Evolutionary conservation across 1,139 yeast genomes (phyloP).

Genomic region (Yamadazyma triangularis): DNA sequence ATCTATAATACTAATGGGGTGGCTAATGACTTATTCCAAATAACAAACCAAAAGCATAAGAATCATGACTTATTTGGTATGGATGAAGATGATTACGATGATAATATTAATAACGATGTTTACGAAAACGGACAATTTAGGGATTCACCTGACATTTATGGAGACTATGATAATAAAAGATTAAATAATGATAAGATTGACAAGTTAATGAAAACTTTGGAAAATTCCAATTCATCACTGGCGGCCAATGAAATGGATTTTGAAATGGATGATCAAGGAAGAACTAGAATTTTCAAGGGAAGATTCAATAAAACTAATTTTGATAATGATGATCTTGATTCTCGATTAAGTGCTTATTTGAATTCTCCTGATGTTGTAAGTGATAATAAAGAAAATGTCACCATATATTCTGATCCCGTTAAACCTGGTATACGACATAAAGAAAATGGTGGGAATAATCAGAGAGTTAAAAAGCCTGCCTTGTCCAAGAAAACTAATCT

Average conservation of each 20-base stretch:
- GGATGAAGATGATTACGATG: slow-evolving; percentile 8
- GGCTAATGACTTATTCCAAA: slow-evolving; percentile 36
- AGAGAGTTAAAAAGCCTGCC: neutral
- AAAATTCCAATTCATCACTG: slow-evolving; percentile 6
- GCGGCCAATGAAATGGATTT: slow-evolving; percentile 24
- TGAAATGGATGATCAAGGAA: slow-evolving; percentile 44
- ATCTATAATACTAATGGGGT: neutral
- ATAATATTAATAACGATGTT: neutral
- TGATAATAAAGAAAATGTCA: slow-evolving; percentile 31
- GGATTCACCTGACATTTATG: neutral
- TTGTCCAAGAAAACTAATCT: neutral
- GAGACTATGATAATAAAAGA: slow-evolving; percentile 7
- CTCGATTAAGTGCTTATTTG: slow-evolving; percentile 25
- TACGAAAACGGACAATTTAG: too few species aligned
- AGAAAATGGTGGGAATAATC: neutral
- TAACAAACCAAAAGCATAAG: slow-evolving; percentile 20
- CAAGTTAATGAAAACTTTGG: slow-evolving; percentile 28
- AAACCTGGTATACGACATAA: slow-evolving; percentile 5
- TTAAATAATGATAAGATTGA: slow-evolving; percentile 35
- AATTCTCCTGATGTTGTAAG: slow-evolving; percentile 11
- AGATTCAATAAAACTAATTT: slow-evolving; percentile 22
- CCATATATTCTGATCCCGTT: slow-evolving; percentile 21
- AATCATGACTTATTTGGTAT: slow-evolving; percentile 11
- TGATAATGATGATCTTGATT: slow-evolving; percentile 21
- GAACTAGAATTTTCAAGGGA: slow-evolving; percentile 42